These are phyloP conservation scores for Carex parvula DNA, from an alignment of 176 grass and related monocot genomes.

Conservation along the genomic window DNA sequence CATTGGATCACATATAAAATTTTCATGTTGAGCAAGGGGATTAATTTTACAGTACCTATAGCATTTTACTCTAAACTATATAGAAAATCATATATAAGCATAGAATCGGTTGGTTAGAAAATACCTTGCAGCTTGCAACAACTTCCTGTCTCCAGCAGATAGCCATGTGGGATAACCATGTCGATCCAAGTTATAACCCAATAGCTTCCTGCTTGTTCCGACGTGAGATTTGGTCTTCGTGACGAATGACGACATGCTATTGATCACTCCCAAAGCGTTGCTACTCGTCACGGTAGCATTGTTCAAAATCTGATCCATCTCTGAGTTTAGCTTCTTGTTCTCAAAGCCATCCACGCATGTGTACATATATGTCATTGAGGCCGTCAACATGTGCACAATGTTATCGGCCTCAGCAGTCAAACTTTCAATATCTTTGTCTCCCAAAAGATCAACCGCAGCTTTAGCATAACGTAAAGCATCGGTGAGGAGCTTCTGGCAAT, in stretches of 20 bases:
- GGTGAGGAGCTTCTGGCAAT: slow-evolving; percentile 62
- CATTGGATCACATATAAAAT: too few species aligned
- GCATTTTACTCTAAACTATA: too few species aligned
- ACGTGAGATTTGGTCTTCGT: slow-evolving; percentile 36
- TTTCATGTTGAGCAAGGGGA: too few species aligned
- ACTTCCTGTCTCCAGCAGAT: slow-evolving; percentile 55
- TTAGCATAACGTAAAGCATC: slow-evolving; percentile 48
- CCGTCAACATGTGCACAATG: slow-evolving; percentile 58
- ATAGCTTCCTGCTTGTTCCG: slow-evolving; percentile 24
- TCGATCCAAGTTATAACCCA: background rate
- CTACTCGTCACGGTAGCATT: slow-evolving; percentile 62
- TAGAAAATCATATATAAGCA: too few species aligned
- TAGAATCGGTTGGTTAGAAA: background rate
- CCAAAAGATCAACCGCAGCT: slow-evolving; percentile 44
- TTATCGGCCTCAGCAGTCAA: slow-evolving; percentile 44
- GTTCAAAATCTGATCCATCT: slow-evolving; percentile 52
- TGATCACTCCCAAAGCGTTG: slow-evolving; percentile 75
- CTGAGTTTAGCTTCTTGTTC: slow-evolving; percentile 44
- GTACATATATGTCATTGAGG: slow-evolving; percentile 57
- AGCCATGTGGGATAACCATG: slow-evolving; percentile 45
- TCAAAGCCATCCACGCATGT: slow-evolving; percentile 65
- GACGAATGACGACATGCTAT: slow-evolving; percentile 36
- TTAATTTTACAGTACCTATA: too few species aligned
- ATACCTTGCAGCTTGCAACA: slow-evolving; percentile 37
- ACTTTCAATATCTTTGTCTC: slow-evolving; percentile 46